Percentiles rank a stretch among this genome's conserved stretches.
These are phyloP conservation scores for Yamadazyma oceani DNA, from an alignment of 1,139 yeast genomes.

Conservation along the genomic window DNA sequence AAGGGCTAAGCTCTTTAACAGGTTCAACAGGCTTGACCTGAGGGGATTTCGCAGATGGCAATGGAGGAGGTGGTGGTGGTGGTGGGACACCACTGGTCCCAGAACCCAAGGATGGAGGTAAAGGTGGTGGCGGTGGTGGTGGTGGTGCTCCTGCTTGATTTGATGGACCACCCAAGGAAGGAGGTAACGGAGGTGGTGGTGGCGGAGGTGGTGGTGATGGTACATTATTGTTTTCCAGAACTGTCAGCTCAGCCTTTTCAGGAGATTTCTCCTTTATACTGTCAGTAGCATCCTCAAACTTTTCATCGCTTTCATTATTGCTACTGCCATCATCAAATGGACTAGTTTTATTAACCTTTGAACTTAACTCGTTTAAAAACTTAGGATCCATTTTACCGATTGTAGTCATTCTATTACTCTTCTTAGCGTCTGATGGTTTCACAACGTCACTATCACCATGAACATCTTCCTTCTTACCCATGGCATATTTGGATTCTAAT, in stretches of 20 bases:
- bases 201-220: constrained; percentile 19
- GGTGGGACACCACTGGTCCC: constrained; percentile 18
- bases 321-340: constrained; percentile 27
- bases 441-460: constrained; percentile 21
- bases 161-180: constrained; percentile 9
- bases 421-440: constrained; percentile 13
- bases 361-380: constrained; percentile 57
- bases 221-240: background rate
- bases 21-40: constrained; percentile 12
- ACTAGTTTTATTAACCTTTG: constrained; percentile 45
- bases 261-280: constrained; percentile 1
- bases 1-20: constrained; percentile 20
- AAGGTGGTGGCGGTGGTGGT: constrained; percentile 23
- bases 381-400: constrained; percentile 49
- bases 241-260: too few species aligned
- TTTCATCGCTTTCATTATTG: constrained; percentile 8
- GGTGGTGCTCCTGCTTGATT: constrained; percentile 30
- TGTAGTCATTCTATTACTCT: constrained; percentile 32
- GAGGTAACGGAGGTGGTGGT: constrained; percentile 18
- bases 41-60: constrained; percentile 24
- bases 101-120: constrained; percentile 21
- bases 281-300: constrained; percentile 19
- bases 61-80: constrained; percentile 25
- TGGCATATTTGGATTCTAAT: constrained; percentile 51
- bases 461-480: constrained; percentile 37